Evolutionary conservation across 441 rosid species (phyloP).

Genomic region (Adansonia gregorii): DNA sequence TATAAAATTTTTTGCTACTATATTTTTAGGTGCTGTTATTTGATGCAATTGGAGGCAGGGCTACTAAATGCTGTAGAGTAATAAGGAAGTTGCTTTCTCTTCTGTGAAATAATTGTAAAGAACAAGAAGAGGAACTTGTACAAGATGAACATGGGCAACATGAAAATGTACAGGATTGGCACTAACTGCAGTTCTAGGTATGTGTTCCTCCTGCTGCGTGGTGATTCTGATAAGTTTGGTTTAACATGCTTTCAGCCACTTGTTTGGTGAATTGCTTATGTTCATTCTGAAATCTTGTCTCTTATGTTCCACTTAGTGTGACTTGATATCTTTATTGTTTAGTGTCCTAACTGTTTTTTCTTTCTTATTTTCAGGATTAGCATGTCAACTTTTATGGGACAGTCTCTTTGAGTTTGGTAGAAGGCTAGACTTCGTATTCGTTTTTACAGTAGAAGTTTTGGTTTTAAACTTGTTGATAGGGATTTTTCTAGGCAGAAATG

Average conservation of each 20-base stretch:
- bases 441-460: not conserved
- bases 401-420: slow-evolving; percentile 31
- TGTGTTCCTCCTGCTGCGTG: slow-evolving; percentile 25
- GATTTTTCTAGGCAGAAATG: slow-evolving; percentile 70
- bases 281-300: not conserved
- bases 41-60: slow-evolving; percentile 44
- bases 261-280: not conserved
- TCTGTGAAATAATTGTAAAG: slow-evolving; percentile 43
- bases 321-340: not conserved
- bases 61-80: slow-evolving; percentile 44
- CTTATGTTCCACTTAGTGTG: not conserved
- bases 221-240: slow-evolving; percentile 4
- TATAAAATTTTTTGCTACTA: not conserved
- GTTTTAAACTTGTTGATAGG: slow-evolving; percentile 33
- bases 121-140: slow-evolving; percentile 36
- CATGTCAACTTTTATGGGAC: not conserved
- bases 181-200: slow-evolving; percentile 56
- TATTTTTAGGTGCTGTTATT: slow-evolving; percentile 26
- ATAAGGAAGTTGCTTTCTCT: slow-evolving; percentile 44
- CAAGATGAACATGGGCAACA: slow-evolving; percentile 44
- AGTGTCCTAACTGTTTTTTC: not conserved
- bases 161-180: slow-evolving; percentile 49
- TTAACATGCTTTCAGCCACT: not conserved
- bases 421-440: slow-evolving; percentile 30
- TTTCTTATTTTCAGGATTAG: slow-evolving; percentile 20